Percentiles rank a stretch among this genome's conserved stretches.
Evolutionary conservation across 2,329 filamentous ascomycete genomes (phyloP).

Genomic region (Parascedosporium putredinis): DNA sequence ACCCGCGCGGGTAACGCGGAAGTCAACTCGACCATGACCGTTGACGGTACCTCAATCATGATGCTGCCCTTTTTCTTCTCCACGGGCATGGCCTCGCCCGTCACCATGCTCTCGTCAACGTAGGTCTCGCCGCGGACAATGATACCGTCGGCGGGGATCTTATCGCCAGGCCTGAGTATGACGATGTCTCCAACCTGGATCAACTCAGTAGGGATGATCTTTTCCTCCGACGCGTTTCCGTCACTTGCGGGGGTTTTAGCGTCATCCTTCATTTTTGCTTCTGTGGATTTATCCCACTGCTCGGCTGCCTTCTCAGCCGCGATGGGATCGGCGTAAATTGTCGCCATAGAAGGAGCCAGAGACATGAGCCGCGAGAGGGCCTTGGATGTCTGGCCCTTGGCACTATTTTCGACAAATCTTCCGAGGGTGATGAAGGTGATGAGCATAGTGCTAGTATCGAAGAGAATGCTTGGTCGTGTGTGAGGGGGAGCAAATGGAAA

Average conservation of each 20-base stretch:
- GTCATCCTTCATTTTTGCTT: conserved; percentile 30
- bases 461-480: conserved; percentile 73
- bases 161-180: conserved; percentile 86
- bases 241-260: conserved; percentile 31
- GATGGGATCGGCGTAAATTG: conserved; percentile 90
- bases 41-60: conserved; percentile 92
- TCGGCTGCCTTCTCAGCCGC: conserved; percentile 86
- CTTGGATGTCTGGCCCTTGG: conserved; percentile 93
- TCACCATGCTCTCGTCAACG: conserved; percentile 97
- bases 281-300: conserved; percentile 44
- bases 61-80: conserved; percentile 71
- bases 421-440: conserved; percentile 92
- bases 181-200: conserved; percentile 92
- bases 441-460: conserved; percentile 97
- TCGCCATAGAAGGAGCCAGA: conserved; percentile 89
- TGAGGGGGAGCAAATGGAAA: conserved; percentile 73
- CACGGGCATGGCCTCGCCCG: conserved; percentile 91
- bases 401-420: conserved; percentile 83
- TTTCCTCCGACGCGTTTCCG: conserved; percentile 65
- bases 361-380: conserved; percentile 93
- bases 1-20: conserved; percentile 83
- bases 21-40: conserved; percentile 81
- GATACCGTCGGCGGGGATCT: conserved; percentile 85
- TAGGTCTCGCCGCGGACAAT: conserved; percentile 86
- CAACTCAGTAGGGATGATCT: conserved; percentile 82